These are phyloP conservation scores for Lolium multiflorum DNA, from an alignment of 176 grass and related monocot species.

Conservation along the genomic window DNA sequence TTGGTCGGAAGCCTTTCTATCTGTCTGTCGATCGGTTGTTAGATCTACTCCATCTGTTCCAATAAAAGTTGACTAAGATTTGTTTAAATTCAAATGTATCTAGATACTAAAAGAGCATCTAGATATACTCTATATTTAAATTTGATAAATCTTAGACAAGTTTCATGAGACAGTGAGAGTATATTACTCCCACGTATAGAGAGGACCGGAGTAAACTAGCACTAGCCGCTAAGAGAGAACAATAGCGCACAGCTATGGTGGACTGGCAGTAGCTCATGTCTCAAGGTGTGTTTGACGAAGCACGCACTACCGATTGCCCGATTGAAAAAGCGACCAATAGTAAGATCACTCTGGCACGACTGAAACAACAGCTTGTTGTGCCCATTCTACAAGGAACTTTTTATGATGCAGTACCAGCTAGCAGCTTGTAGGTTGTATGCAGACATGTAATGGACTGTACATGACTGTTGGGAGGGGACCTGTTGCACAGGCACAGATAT, in stretches of 20 bases:
- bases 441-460: neutral
- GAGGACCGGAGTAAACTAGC: neutral
- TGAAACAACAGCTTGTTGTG: neutral
- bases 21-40: neutral
- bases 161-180: no score
- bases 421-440: neutral
- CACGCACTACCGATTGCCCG: neutral
- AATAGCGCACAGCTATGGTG: neutral
- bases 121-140: no score
- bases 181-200: neutral
- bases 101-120: no score
- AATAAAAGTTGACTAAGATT: no score
- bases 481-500: neutral
- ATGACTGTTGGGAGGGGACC: neutral
- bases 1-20: neutral
- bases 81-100: no score
- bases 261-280: neutral
- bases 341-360: neutral
- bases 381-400: neutral
- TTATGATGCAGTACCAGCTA: conserved; percentile 2
- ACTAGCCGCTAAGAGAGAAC: neutral
- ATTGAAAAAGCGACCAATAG: neutral
- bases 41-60: no score
- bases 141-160: no score
- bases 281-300: neutral